Base-by-base conservation (phyloP, 2,329 filamentous ascomycete genomes). In the Xylariales sp. region DNA sequence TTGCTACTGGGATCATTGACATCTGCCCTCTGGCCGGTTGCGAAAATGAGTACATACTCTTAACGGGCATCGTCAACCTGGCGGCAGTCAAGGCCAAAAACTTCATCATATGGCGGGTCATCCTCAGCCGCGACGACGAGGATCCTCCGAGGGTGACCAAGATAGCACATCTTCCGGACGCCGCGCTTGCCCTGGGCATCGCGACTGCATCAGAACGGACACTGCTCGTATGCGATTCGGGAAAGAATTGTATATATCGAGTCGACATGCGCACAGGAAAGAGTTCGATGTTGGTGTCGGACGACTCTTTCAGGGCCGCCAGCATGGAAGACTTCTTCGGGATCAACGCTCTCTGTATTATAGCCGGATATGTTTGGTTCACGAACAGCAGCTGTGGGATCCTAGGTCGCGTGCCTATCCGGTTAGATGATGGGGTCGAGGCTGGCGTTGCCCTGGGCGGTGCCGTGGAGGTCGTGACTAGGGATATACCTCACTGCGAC, bases 381-480 rank as follows among this genome's bases (percentile, higher is more conserved):
- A 58, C 55, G 9, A 61, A 61, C 29, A 58, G 51, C 14, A 54
- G 56, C 35, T 44, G 39, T 11, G 58, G 58, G 41, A 49, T 16
- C 12, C 20, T 61, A 24, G 48, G 49, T 42, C 55, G 57, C 20
- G 43, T 60, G 18, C 58, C 58, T 2, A 44, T 61, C 15, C 47
- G 48, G 36, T 33, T 40, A 15, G 45, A 51, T 14, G 34, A 27
- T 5, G 21, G 19, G n/a, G 29, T 36, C 4, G 48, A 46, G 4
- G 39, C 49, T 16, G 55, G 40, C 15, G 44, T 59, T 14, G 52
- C 49, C 27, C 32, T 35, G 8, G 44, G 42, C 16, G 57, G 58
- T 3, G 46, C 50, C 12, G 50, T 56, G 11, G 40, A 57, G 39
- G 43, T 46, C 18, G 33, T 60, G 11, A 28, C 49, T 12, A 42